A percentile compares a stretch with the other conserved stretches of the same genome.
Conservation (phyloP, 2,329 filamentous ascomycete species). For the Aureobasidium pullulans region DNA sequence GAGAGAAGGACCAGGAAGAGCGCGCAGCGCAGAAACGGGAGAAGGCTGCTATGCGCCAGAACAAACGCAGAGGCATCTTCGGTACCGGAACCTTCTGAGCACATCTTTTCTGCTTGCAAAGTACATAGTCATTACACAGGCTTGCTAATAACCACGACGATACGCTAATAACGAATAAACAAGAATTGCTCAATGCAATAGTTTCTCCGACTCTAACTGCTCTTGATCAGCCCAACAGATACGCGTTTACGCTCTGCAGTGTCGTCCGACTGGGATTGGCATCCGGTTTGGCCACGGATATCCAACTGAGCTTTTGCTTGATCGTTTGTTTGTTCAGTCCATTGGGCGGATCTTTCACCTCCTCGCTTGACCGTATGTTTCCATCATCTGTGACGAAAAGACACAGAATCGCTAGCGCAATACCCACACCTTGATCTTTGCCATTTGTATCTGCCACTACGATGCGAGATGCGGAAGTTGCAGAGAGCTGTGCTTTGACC, state of each 20-base stretch:
- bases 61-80: slow-evolving; percentile 19
- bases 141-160: background rate
- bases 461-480: background rate
- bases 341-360: background rate
- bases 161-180: background rate
- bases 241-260: slow-evolving; percentile 85
- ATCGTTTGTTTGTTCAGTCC: slow-evolving; percentile 58
- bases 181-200: background rate
- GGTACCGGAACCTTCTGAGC: slow-evolving; percentile 19
- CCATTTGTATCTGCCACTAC: slow-evolving; percentile 49
- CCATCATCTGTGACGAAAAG: slow-evolving; percentile 62
- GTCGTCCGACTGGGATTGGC: slow-evolving; percentile 80
- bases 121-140: background rate
- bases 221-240: slow-evolving; percentile 56
- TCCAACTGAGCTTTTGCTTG: slow-evolving; percentile 68
- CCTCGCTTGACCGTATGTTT: slow-evolving; percentile 18
- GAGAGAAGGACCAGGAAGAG: slow-evolving; percentile 25
- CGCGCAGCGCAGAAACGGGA: slow-evolving; percentile 24
- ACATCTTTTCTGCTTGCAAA: background rate
- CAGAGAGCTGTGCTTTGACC: slow-evolving; percentile 25
- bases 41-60: slow-evolving; percentile 19
- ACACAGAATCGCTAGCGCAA: slow-evolving; percentile 69
- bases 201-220: background rate
- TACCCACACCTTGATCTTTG: slow-evolving; percentile 71
- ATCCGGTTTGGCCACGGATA: slow-evolving; percentile 70